These are phyloP conservation scores for Cercophora sp. DNA, from an alignment of 495 filamentous ascomycete genomes.

Conservation along the genomic window DNA sequence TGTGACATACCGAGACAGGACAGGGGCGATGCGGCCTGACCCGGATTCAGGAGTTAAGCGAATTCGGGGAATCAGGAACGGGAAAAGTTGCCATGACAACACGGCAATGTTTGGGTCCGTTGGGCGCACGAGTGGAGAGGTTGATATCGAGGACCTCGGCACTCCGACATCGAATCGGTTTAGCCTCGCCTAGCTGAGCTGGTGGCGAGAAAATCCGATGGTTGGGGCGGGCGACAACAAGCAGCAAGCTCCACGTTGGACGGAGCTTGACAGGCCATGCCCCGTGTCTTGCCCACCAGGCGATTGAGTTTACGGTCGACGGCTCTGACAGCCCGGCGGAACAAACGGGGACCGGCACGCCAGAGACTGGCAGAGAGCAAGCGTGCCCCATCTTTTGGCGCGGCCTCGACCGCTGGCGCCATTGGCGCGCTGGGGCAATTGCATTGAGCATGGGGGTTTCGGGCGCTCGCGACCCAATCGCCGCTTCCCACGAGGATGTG, in stretches of 20 bases:
- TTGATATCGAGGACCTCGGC: constrained; percentile 4
- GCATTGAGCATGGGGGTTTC: constrained; percentile 16
- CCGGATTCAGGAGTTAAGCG: constrained; percentile 1
- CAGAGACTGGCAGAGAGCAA: too few species aligned
- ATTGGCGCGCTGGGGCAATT: constrained; percentile 7
- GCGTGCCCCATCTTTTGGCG: background rate
- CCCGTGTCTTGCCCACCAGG: background rate
- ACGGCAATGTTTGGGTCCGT: background rate
- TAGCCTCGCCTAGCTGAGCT: background rate
- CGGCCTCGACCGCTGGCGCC: background rate
- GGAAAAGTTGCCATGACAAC: constrained; percentile 8
- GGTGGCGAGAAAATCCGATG: too few species aligned
- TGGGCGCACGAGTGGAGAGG: background rate
- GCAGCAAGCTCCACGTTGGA: background rate
- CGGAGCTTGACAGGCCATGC: background rate
- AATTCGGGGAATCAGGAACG: background rate
- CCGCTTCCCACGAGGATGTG: constrained; percentile 23
- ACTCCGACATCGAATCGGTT: background rate
- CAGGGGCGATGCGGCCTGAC: background rate
- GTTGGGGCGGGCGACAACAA: background rate
- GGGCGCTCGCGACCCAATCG: constrained; percentile 21
- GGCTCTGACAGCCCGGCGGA: background rate
- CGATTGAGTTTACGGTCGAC: constrained; percentile 1
- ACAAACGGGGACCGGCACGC: background rate
- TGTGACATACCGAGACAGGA: constrained; percentile 6